phyloP scores from a whole-genome alignment of 2,329 filamentous ascomycete genomes.

The Paecilomyces sp. region DNA sequence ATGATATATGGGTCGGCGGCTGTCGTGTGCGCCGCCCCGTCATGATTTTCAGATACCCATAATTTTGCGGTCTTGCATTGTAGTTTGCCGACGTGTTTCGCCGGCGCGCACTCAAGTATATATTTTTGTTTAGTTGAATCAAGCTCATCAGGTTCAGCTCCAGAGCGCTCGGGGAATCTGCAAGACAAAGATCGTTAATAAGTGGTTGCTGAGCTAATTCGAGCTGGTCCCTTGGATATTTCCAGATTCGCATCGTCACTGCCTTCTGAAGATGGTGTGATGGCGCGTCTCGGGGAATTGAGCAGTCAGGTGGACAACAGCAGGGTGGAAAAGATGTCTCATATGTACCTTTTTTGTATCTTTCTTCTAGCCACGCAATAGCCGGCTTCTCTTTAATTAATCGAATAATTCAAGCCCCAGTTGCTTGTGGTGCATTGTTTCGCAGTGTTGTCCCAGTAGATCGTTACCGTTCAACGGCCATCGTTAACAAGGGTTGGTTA shows the following conservation, averaged over 20 bases:
- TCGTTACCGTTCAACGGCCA: not conserved
- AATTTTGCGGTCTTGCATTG: conserved; percentile 13
- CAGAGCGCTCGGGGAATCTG: not conserved
- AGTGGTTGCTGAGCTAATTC: not conserved
- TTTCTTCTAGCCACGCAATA: not conserved
- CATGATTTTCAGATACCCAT: conserved; percentile 29
- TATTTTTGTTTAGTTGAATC: not conserved
- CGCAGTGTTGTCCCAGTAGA: not conserved
- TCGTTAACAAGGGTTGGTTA: not conserved
- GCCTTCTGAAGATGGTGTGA: not conserved
- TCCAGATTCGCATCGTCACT: not conserved
- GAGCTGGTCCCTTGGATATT: not conserved
- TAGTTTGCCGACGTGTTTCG: not conserved
- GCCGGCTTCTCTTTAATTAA: not conserved
- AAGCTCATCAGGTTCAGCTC: not conserved
- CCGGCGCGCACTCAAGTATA: not conserved
- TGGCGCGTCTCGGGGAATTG: not conserved
- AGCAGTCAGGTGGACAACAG: not conserved
- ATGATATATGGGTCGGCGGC: not conserved
- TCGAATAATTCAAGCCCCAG: not conserved
- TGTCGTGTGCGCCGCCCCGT: not conserved
- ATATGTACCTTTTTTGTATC: not conserved
- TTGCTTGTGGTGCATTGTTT: not conserved
- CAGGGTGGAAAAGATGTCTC: not conserved
- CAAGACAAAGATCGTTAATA: not conserved